These are phyloP conservation scores for Penicillium brevicompactum DNA, from an alignment of 2,329 filamentous ascomycete species.

Conservation along the genomic window DNA sequence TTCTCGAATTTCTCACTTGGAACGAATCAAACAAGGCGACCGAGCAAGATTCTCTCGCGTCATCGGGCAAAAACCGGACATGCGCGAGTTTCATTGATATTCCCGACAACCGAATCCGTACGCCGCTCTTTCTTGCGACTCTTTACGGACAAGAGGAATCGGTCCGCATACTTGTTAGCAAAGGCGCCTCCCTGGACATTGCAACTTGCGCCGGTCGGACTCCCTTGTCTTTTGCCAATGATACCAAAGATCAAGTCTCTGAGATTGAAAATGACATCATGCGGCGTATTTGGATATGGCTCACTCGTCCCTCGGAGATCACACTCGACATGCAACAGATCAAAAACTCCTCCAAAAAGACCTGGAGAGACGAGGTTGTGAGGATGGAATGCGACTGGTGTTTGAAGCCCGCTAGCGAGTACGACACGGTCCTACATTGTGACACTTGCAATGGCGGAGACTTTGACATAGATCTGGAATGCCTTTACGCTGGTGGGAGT, in stretches of 20 bases:
- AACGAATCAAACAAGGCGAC: not conserved
- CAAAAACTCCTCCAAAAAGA: not conserved
- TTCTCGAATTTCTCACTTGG: not conserved
- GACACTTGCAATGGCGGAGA: not conserved
- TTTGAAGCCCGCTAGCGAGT: not conserved
- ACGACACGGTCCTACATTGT: not conserved
- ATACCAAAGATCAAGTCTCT: not conserved
- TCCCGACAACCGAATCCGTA: slow-evolving; percentile 3
- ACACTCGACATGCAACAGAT: not conserved
- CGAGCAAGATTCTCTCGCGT: not conserved
- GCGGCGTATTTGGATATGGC: not conserved
- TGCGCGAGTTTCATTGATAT: not conserved
- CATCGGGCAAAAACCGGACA: not conserved
- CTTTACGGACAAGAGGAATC: not conserved
- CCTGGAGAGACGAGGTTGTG: not conserved
- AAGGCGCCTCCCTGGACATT: not conserved
- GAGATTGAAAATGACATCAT: not conserved
- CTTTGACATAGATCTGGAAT: not conserved
- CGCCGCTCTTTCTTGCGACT: slow-evolving; percentile 11
- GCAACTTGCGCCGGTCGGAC: not conserved
- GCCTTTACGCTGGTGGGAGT: not conserved
- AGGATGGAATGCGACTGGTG: not conserved
- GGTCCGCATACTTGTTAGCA: not conserved
- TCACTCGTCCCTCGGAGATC: not conserved
- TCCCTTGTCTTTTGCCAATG: not conserved